Conservation (phyloP, 306 rosid species). For the Cucumis melo region DNA sequence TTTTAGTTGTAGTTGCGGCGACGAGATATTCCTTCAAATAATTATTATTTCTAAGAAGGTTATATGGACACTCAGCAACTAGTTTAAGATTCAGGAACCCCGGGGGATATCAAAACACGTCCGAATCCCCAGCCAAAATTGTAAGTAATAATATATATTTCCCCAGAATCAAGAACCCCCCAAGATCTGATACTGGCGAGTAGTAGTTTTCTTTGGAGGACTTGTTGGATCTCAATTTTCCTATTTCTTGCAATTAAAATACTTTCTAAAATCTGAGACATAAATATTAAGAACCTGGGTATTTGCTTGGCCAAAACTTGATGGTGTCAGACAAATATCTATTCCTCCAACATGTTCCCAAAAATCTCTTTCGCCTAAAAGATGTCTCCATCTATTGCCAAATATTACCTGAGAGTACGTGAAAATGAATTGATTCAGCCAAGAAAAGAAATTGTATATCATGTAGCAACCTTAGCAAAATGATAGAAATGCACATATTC, state of each 20-base stretch:
- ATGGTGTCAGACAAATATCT: constrained; percentile 80
- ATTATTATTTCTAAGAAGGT: neutral
- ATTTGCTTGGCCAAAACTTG: constrained; percentile 97
- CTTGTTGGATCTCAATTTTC: neutral
- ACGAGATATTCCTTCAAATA: neutral
- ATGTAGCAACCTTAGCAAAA: neutral
- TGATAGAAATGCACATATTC: neutral
- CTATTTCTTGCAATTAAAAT: neutral
- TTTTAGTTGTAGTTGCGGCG: too few relatives aligned
- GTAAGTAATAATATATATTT: neutral
- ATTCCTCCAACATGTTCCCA: constrained; percentile 97
- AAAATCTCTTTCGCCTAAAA: constrained; percentile 77
- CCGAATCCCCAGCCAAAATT: neutral
- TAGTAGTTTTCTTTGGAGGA: neutral
- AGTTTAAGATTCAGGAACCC: neutral
- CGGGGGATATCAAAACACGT: neutral
- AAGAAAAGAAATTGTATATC: neutral
- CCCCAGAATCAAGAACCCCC: neutral
- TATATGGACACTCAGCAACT: neutral
- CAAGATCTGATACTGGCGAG: neutral
- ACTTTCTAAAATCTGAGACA: neutral
- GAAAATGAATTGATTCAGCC: neutral
- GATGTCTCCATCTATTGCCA: constrained; percentile 96
- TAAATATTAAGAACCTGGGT: constrained; percentile 43
- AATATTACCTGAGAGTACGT: constrained; percentile 54